Base-by-base conservation (phyloP, 352 stramenopile species). In the Pythium vanterpoolii region DNA sequence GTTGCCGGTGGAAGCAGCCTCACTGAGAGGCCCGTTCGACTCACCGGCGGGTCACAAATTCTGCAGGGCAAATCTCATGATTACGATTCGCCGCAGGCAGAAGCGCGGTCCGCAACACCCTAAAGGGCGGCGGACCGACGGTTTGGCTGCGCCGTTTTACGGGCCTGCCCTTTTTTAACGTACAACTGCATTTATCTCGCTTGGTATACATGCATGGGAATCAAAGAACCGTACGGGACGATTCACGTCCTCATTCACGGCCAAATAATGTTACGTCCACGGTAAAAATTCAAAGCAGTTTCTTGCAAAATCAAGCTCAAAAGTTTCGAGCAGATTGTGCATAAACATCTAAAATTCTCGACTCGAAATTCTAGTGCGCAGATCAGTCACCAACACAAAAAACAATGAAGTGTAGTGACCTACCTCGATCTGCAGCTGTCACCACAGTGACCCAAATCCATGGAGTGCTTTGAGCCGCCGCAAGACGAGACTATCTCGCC, bases 1-100 rank as follows among this genome's bases (percentile, higher is more conserved):
- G 33, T 9, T 61, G 62, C 69, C 58, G 57, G 66, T 46, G 69
- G 73, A 76, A 80, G 77, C 76, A 75, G 69, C 75, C 70, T 44
- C 51, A 14, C 51, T 28, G 27, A 4, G 21, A 50, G 63, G 70
- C 61, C 51, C 55, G 64, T 64, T 66, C 69, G 46, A 21, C 28
- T 18, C 58, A 52, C 68, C 61, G 60, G 69, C 67, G 49, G 43
- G 33, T 58, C 52, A 88, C 71, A 89, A 86, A 89, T 89, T 89
- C 70, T 75, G 79, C 72, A 87, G 79, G 69, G 74, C 75, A 89
- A 89, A 89, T 89, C 79, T 89, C 77, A 66, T 86, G 79, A 89
- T 89, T 73, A 63, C 79, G 79, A 89, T 89, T 89, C 79, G 79
- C 76, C 79, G 76, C 76, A 73, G 54, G 42, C 51, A 58, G 38